A percentile compares a stretch with the other conserved stretches of the same genome.
Evolutionary conservation across 2,329 filamentous ascomycete genomes (phyloP).

Genomic region (Rhynchosporium secalis): DNA sequence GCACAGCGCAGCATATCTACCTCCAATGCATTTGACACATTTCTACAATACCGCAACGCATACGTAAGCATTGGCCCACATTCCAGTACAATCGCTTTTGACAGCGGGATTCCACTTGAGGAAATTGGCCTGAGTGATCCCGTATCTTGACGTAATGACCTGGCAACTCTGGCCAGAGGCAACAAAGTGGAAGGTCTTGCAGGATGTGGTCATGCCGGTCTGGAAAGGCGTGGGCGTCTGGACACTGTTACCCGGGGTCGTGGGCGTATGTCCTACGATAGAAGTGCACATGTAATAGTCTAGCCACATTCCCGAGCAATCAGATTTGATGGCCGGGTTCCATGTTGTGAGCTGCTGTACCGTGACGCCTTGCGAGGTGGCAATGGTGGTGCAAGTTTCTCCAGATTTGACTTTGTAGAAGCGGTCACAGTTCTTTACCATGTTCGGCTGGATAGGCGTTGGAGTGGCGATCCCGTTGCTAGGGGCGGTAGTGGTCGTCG

Average conservation of each 20-base stretch:
- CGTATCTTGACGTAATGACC: constrained; percentile 21
- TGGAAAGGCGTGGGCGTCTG: constrained; percentile 18
- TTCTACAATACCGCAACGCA: not conserved
- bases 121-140: constrained; percentile 32
- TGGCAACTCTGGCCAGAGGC: constrained; percentile 27
- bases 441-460: not conserved
- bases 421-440: not conserved
- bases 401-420: constrained; percentile 6
- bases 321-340: not conserved
- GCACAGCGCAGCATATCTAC: not conserved
- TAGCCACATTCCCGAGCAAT: constrained; percentile 34
- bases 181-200: constrained; percentile 35
- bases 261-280: constrained; percentile 13
- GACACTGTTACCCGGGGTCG: constrained; percentile 15
- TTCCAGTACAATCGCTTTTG: constrained; percentile 30
- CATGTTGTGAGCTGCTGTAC: not conserved
- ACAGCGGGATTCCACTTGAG: constrained; percentile 39
- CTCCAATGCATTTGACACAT: not conserved
- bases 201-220: constrained; percentile 31
- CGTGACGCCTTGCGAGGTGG: not conserved
- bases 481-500: constrained; percentile 9
- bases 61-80: constrained; percentile 28
- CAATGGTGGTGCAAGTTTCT: constrained; percentile 9
- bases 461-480: not conserved
- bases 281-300: constrained; percentile 32